These are phyloP conservation scores for Austroboletus novae-zelandiae DNA, from an alignment of 1,284 basidiomycete genomes.

Conservation along the genomic window DNA sequence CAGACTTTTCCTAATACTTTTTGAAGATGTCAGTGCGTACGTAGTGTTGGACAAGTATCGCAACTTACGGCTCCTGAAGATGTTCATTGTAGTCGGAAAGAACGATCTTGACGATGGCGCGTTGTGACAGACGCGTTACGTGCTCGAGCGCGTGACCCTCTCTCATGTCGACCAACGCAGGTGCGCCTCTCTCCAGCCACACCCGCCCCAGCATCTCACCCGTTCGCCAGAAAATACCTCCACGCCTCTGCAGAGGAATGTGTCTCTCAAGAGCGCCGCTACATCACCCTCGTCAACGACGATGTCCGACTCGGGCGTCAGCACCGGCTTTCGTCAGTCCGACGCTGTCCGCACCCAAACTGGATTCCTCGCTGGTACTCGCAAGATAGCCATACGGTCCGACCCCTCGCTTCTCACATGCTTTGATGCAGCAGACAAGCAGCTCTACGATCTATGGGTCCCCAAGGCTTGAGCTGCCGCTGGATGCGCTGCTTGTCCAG, in stretches of 20 bases:
- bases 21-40: conserved; percentile 12
- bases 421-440: conserved; percentile 69
- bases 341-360: conserved; percentile 25
- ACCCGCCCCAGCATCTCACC: background rate
- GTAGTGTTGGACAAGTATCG: conserved; percentile 8
- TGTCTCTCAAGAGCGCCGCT: conserved; percentile 11
- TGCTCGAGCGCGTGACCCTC: conserved; percentile 15
- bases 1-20: conserved; percentile 91
- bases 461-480: conserved; percentile 36
- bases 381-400: conserved; percentile 50
- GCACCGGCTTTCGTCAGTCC: conserved; percentile 19
- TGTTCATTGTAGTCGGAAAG: conserved; percentile 54
- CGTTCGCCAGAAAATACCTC: background rate
- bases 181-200: conserved; percentile 7
- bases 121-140: conserved; percentile 32
- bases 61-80: conserved; percentile 78
- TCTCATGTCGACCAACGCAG: conserved; percentile 15
- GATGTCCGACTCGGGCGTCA: conserved; percentile 29
- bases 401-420: conserved; percentile 66
- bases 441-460: conserved; percentile 73
- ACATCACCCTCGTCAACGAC: conserved; percentile 34
- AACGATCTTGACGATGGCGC: conserved; percentile 10
- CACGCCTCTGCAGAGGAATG: conserved; percentile 14
- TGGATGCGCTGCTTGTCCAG: background rate
- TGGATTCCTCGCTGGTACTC: conserved; percentile 27